These are phyloP conservation scores for Aechmea fasciata DNA, from an alignment of 176 grass and related monocot species.

Conservation along the genomic window DNA sequence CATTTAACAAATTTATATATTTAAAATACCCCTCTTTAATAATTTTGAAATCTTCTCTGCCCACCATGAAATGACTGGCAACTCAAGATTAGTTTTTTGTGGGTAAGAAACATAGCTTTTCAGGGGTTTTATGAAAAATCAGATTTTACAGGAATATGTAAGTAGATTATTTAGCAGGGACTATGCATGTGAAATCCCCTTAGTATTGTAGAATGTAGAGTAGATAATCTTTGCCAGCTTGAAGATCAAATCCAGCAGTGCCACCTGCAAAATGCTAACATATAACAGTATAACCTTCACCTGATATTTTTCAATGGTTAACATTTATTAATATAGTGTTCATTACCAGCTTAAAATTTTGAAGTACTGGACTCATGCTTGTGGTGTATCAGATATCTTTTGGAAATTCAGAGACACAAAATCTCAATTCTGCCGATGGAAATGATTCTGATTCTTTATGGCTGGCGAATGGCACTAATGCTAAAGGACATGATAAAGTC, in stretches of 20 bases:
- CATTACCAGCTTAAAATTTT: neutral
- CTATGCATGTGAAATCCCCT: too few species aligned
- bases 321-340: neutral
- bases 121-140: too few species aligned
- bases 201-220: too few species aligned
- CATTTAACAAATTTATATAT: too few species aligned
- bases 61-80: too few species aligned
- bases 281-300: neutral
- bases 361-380: neutral
- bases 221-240: neutral
- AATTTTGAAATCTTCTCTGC: too few species aligned
- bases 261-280: neutral
- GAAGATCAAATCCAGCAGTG: neutral
- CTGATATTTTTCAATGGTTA: neutral
- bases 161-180: too few species aligned
- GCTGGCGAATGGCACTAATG: conserved; percentile 32
- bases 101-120: too few species aligned
- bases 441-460: conserved; percentile 32
- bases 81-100: too few species aligned
- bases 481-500: conserved; percentile 55
- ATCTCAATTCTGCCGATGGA: conserved; percentile 19
- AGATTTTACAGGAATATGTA: too few species aligned
- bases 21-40: too few species aligned
- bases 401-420: conserved; percentile 29
- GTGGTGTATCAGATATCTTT: conserved; percentile 44